Evolutionary conservation across 306 rosid species (phyloP), one percentile per base, ranked within the genome.

Genomic region (Betula pendula): DNA sequence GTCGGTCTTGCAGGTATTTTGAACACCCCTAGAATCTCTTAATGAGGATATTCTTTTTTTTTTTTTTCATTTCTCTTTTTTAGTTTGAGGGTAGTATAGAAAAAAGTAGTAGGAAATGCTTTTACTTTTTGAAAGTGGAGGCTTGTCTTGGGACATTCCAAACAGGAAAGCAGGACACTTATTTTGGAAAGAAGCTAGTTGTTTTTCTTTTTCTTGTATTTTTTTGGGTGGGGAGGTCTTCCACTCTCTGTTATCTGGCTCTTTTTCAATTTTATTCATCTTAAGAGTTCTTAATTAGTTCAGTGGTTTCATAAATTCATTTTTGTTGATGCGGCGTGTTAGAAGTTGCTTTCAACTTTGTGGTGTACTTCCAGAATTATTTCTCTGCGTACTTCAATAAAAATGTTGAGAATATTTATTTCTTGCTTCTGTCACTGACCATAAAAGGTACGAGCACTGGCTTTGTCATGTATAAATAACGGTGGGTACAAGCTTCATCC

Each of bases 401-500:
- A n/a, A 47, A 76, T 56, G 38, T 49, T 74, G 81, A 63, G 56
- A 38, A 38, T 29, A 1, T 40, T 65, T 62, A 71, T 83, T 77
- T 1, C 47, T 75, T 76, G 20, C 38, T 20, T 60, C 16, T 47
- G 5, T 20, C 25, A 25, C 59, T 72, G 24, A 42, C 73, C 47
- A 44, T 38, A 29, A 52, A 79, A 95, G 98, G 89, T 89, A 73
- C 92, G 97, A 75, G 88, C 74, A 2, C 72, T 90, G 82, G 98
- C 95, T 66, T 80, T 95, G 81, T 85, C 91, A 1, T 95, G 82
- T 74, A 88, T 94, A 78, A 90, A 92, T 72, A 86, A 81, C 75
- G 86, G 89, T 25, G 90, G 96, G 56, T 92, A 95, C 91, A 95
- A 92, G 85, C 98, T 92, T 85, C 90, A 89, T 79, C 93, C 96